phyloP scores from a whole-genome alignment of 1,284 basidiomycete genomes.

The Heterobasidion irregulare region DNA sequence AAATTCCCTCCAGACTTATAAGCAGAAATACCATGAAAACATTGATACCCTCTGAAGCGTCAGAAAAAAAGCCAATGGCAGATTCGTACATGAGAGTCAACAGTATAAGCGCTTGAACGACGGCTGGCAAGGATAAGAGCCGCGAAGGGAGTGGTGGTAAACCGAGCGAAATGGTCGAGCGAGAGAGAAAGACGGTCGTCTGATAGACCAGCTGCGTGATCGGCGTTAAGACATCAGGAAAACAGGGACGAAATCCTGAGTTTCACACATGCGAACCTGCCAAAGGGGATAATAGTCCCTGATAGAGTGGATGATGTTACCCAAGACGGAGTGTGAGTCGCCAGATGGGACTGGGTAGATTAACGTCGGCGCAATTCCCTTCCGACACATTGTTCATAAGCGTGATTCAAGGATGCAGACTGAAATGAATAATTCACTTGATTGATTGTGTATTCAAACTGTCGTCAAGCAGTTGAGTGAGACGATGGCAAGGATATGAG shows the following conservation, averaged over 20 bases:
- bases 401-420: background rate
- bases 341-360: conserved; percentile 79
- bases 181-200: conserved; percentile 91
- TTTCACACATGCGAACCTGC: conserved; percentile 47
- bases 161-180: conserved; percentile 86
- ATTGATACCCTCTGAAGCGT: conserved; percentile 40
- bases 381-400: background rate
- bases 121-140: conserved; percentile 68
- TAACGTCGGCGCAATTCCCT: conserved; percentile 88
- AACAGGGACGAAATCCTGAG: background rate
- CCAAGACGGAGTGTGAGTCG: conserved; percentile 51
- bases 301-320: conserved; percentile 75
- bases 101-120: conserved; percentile 62
- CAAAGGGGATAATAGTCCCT: conserved; percentile 95
- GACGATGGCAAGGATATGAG: background rate
- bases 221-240: background rate
- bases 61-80: conserved; percentile 54
- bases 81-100: conserved; percentile 56
- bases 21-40: conserved; percentile 69
- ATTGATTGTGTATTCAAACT: conserved; percentile 93
- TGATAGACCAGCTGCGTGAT: conserved; percentile 75
- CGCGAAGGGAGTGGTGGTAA: conserved; percentile 73
- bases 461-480: conserved; percentile 7
- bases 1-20: conserved; percentile 79
- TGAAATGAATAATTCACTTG: conserved; percentile 39